Base-by-base conservation (phyloP, 2,329 filamentous ascomycete species). In the Pseudogymnoascus sp. region DNA sequence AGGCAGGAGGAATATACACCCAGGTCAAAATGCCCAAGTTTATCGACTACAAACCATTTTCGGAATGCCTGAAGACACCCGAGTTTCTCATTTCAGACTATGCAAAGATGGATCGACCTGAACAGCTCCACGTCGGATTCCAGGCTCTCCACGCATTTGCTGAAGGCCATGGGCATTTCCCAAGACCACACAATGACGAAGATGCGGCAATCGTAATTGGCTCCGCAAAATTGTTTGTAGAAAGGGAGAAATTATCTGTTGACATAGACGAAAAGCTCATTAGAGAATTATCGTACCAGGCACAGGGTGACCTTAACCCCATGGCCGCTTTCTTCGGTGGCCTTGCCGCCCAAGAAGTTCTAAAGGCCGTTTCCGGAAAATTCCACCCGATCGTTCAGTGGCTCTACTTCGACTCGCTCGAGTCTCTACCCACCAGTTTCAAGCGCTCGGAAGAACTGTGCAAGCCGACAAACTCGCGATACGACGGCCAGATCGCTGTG, bases 11-110 rank as follows among this genome's bases (percentile, higher is more conserved):
- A 64, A 84, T 96, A 63, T 99, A 89, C 74, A 88, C 90, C 39
- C 94, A 99, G 75, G 94, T 97, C 75, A 99, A 97, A 82, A 97
- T 97, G 93, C 94, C 94, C 59, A 96, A 94, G 78, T 84, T 91
- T 61, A 77, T 97, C 70, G 84, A 94, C 73, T 99, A 97, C 77
- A 90, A 96, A 78, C 81, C 85, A 40, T 84, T 97, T 62, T 86
- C 86, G 41, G 78, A 84, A 60, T 84, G 96, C 64, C 76, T 97
- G 62, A 90, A 90, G 75, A 89, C 91, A 62, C 94, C 94, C 2
- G 93, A 97, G 70, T 85, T 95, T 66, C 77, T 97, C 70, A 84
- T 96, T 64, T 96, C 94, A 21, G 94, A 99, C 74, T 99, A 92
- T 72, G 94, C 94, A 75, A 99, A 99, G 75, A 97, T 97, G 67